Base-by-base conservation (phyloP, 371 early-diverging fungal genomes). In the Rhizopus arrhizus region DNA sequence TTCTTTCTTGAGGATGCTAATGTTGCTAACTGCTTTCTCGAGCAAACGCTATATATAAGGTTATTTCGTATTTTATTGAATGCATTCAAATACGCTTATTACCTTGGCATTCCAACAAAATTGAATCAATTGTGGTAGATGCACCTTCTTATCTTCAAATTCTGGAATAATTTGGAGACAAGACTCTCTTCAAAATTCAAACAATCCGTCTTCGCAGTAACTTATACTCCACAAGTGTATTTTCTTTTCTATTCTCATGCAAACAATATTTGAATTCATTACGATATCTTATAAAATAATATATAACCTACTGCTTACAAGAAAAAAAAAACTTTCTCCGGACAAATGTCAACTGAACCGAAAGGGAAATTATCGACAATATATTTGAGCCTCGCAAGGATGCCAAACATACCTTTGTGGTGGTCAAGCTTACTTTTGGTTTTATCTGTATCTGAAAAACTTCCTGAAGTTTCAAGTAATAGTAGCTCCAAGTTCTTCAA, bases 341-440 rank as follows among this genome's bases (percentile, higher is more conserved):
- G 2, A 6, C n/a, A 31, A 60, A 53, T 8, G 9, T 46, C 45
- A 22, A 45, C 10, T 3, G 53, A 53, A 3, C 22, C 60, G 13
- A 53, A 53, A n/a, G 16, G 16, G 22, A 33, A 60, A 22, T 53
- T 38, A 53, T 60, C 53, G 45, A 36, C 47, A 13, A 53, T 52
- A 16, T 43, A 52, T 41, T 53, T 60, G 2, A 60, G 53, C 60
- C 53, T 60, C 13, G 53, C 53, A 22, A 60, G 41, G 10, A 35
- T 43, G n/a, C 60, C 60, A 28, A 33, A 60, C 33, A 60, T 31
- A 12, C 53, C 53, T 49, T 60, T 52, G 34, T 60, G 60, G 22
- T 53, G 28, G 15, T 60, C 60, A 28, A 53, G 41, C n/a, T 46
- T 32, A 12, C n/a, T 12, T 45, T 60, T 60, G 11, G 2, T 15